phyloP scores from a whole-genome alignment of 352 stramenopile species.

The Phytophthora ohioensis region DNA sequence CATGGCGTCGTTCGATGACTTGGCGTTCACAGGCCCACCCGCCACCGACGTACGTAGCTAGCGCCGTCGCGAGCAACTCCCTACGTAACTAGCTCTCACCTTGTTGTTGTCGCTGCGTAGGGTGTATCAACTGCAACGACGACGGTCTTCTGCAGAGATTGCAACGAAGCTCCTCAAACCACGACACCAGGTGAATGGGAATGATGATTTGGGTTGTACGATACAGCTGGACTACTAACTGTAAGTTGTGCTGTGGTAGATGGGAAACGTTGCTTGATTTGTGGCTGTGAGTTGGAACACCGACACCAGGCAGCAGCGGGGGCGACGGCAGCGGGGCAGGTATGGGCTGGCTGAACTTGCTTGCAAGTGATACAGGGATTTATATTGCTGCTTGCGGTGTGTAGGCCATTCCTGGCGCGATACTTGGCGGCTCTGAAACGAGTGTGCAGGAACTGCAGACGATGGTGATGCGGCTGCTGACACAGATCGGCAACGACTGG shows the following conservation, averaged over 20 bases:
- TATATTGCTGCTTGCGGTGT: not conserved
- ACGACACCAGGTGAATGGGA: conserved; percentile 58
- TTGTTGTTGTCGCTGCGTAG: not conserved
- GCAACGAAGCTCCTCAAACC: conserved; percentile 59
- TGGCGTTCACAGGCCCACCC: conserved; percentile 59
- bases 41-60: conserved; percentile 21
- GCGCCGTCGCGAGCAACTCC: not conserved
- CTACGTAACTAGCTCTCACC: not conserved
- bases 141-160: conserved; percentile 67
- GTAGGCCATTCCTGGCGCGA: conserved; percentile 5
- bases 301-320: conserved; percentile 8
- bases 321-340: conserved; percentile 2
- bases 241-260: conserved; percentile 35
- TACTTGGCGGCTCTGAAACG: conserved; percentile 9
- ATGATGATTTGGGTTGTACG: no score
- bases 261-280: conserved; percentile 71
- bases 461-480: conserved; percentile 56
- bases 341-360: not conserved
- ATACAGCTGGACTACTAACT: not conserved
- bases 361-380: not conserved
- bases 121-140: conserved; percentile 2
- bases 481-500: conserved; percentile 40
- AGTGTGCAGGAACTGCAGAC: conserved; percentile 52
- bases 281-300: conserved; percentile 62
- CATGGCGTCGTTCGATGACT: conserved; percentile 80